Evolutionary conservation across 2,329 filamentous ascomycete species (phyloP).

Genomic region (Penicillium sp.): DNA sequence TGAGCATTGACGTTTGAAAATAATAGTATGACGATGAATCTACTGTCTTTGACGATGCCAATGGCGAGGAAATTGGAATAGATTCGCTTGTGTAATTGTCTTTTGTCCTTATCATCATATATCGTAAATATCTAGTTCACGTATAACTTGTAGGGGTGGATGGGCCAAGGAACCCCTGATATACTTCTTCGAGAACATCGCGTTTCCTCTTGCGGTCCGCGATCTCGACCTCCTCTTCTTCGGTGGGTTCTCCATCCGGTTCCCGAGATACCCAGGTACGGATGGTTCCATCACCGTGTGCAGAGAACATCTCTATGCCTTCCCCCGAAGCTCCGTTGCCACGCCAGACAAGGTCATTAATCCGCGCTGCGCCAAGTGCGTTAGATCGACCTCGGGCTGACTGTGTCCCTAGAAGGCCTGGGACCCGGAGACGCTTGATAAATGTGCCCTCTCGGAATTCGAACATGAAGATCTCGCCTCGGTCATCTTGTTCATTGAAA

Average conservation of each 20-base stretch:
- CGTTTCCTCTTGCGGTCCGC: slow-evolving; percentile 64
- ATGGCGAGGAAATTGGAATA: neutral
- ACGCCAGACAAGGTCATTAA: slow-evolving; percentile 74
- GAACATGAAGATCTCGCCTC: slow-evolving; percentile 70
- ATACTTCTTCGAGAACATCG: slow-evolving; percentile 76
- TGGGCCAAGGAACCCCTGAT: slow-evolving; percentile 65
- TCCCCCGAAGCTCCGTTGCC: slow-evolving; percentile 58
- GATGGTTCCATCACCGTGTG: slow-evolving; percentile 80
- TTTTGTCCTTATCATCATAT: neutral
- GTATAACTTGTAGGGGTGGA: slow-evolving; percentile 1
- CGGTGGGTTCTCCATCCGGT: slow-evolving; percentile 46
- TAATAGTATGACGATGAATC: neutral
- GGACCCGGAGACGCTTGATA: slow-evolving; percentile 67
- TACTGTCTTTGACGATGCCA: neutral
- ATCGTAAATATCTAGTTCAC: neutral
- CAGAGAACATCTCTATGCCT: slow-evolving; percentile 72
- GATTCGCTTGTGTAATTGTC: neutral
- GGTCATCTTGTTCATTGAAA: slow-evolving; percentile 63
- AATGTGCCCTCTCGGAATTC: slow-evolving; percentile 75
- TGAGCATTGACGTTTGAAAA: too few species aligned
- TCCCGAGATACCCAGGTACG: slow-evolving; percentile 69
- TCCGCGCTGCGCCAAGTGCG: slow-evolving; percentile 58
- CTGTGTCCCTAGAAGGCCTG: slow-evolving; percentile 48
- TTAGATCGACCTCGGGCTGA: slow-evolving; percentile 40
- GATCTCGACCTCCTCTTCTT: slow-evolving; percentile 51